phyloP scores from a whole-genome alignment of 768 basidiomycete genomes.

The Tylopilus vinaceipallidus region DNA sequence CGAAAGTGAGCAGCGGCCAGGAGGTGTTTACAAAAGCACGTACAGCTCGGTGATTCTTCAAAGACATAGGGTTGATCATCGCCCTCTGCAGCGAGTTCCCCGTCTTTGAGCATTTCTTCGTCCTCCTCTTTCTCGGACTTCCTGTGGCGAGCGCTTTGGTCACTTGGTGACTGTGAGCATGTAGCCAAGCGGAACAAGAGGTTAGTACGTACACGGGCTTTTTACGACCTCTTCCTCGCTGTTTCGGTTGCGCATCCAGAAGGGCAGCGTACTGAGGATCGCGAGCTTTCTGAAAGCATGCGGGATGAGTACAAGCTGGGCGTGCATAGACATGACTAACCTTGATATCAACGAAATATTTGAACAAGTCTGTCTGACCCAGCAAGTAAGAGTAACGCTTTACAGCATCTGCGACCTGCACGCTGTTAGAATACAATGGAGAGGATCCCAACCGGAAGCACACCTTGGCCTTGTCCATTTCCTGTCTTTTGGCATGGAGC shows the following conservation, averaged over 20 bases:
- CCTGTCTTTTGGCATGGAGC: slow-evolving; percentile 67
- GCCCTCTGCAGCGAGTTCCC: slow-evolving; percentile 74
- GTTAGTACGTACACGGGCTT: slow-evolving; percentile 59
- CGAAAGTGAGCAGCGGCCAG: slow-evolving; percentile 4
- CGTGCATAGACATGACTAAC: slow-evolving; percentile 36
- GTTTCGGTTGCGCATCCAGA: slow-evolving; percentile 83
- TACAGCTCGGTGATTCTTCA: slow-evolving; percentile 90
- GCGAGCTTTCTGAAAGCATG: slow-evolving; percentile 60
- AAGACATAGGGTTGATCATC: slow-evolving; percentile 93
- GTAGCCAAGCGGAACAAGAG: background rate
- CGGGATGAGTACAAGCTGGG: background rate
- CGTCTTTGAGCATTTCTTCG: slow-evolving; percentile 88
- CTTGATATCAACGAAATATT: slow-evolving; percentile 97
- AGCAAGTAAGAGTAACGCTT: slow-evolving; percentile 98
- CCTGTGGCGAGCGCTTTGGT: slow-evolving; percentile 77
- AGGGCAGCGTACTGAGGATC: slow-evolving; percentile 93
- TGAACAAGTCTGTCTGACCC: slow-evolving; percentile 97
- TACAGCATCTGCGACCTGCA: slow-evolving; percentile 85
- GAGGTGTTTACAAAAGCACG: slow-evolving; percentile 12
- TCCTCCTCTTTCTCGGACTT: slow-evolving; percentile 99
- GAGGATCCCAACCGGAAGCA: slow-evolving; percentile 1
- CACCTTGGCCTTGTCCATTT: slow-evolving; percentile 89
- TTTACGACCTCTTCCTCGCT: slow-evolving; percentile 82
- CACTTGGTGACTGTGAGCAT: slow-evolving; percentile 42
- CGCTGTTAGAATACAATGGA: slow-evolving; percentile 9